Evolutionary conservation across 2,329 filamentous ascomycete species (phyloP), one percentile per base, ranked within the genome.

Genomic region (Elsinoe batatas): DNA sequence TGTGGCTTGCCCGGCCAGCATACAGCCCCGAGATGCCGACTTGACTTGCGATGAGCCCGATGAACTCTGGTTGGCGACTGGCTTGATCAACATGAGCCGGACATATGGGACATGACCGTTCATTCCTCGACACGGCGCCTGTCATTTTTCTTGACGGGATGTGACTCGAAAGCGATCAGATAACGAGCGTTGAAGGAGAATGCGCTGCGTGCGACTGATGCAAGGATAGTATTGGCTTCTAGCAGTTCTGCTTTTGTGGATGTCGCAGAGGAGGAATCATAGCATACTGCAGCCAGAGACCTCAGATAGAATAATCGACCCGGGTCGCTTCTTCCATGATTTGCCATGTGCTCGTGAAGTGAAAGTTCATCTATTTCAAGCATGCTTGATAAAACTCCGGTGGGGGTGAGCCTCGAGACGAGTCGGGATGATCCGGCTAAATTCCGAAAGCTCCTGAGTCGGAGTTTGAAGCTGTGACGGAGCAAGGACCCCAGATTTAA

Each of bases 1-100:
- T 43, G 53, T 58, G 67, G 67, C 67, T 69, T 72, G 68, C 66
- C 68, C 69, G 68, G 67, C 65, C 36, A 15, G 38, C 17, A 18
- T 35, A 53, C 33, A 47, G 30, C 32, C 33, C 54, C 53, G 54
- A 47, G 53, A 51, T 51, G 56, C 53, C 50, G 35, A 30, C 26
- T 30, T 37, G 38, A 46, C 49, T 51, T 54, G 56, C 30, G 58
- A 60, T 60, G 59, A 61, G 59, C 53, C 53, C 53, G 61, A 61
- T 62, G 60, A 63, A 66, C 62, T 65, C 57, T 54, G 57, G 56
- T 58, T 58, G 62, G 56, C 18, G 60, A 64, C 64, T 64, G 63
- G 63, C 11, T 17, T 26, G 63, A 65, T 62, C 64, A 57, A 59
- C 61, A 69, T 62, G 64, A 68, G 66, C 69, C 69, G 58, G 58